Conservation (phyloP, 345 rosid genomes). For the Boechera retrofracta region DNA sequence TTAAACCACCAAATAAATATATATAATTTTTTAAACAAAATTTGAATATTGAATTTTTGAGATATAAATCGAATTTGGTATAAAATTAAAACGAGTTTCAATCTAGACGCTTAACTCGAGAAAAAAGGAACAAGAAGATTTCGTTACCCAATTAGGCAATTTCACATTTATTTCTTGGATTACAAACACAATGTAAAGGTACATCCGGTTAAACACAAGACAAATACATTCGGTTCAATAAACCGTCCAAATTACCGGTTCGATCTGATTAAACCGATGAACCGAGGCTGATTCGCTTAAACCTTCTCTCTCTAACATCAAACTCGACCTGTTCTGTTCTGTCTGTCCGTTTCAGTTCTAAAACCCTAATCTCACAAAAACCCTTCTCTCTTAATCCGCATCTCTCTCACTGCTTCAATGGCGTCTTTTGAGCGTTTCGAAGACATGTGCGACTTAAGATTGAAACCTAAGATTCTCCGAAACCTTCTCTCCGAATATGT, state of each 20-base stretch:
- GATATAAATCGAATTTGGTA: too few species aligned
- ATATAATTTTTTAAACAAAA: too few species aligned
- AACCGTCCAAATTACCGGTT: neutral
- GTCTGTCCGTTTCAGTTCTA: slow-evolving; percentile 18
- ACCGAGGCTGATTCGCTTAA: neutral
- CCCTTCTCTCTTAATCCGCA: neutral
- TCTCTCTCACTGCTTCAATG: slow-evolving; percentile 46
- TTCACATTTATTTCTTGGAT: too few species aligned
- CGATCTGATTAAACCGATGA: neutral
- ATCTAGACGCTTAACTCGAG: neutral
- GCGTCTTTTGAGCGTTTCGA: slow-evolving; percentile 50
- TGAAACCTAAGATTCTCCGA: slow-evolving; percentile 69
- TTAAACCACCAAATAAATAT: neutral
- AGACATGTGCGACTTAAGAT: slow-evolving; percentile 57
- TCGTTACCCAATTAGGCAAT: too few species aligned
- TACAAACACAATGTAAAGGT: neutral
- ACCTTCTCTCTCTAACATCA: neutral
- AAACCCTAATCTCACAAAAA: slow-evolving; percentile 44
- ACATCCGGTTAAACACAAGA: neutral
- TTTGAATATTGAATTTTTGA: too few species aligned
- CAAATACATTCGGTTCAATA: neutral
- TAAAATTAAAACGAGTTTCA: too few species aligned
- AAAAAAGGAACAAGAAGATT: neutral
- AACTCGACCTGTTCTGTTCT: neutral
- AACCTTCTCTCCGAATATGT: slow-evolving; percentile 57